phyloP scores from a whole-genome alignment of 169 alveolate genomes.

The Plasmodium yoelii region DNA sequence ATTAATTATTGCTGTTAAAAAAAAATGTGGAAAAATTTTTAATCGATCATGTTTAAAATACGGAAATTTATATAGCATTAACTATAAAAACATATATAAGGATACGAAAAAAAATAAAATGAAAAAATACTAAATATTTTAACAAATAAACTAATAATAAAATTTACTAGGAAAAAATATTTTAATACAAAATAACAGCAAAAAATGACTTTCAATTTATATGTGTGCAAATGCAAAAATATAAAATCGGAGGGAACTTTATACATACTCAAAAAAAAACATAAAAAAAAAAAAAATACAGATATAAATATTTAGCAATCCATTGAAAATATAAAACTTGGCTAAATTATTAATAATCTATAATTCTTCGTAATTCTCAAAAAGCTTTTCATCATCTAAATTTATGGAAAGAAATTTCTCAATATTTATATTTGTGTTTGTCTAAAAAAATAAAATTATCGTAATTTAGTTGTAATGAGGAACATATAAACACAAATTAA shows the following conservation, averaged over 20 bases:
- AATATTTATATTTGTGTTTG: slow-evolving; percentile 51
- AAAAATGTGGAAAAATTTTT: slow-evolving; percentile 3
- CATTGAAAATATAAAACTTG: background rate
- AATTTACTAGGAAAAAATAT: background rate
- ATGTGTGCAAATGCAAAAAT: slow-evolving; percentile 4
- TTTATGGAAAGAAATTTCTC: slow-evolving; percentile 31
- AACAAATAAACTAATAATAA: background rate
- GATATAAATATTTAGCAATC: background rate
- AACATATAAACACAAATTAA: no score
- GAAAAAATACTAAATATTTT: no score
- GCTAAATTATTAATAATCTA: slow-evolving; percentile 2
- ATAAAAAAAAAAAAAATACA: slow-evolving; percentile 8
- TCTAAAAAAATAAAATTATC: slow-evolving; percentile 46
- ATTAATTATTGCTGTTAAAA: slow-evolving; percentile 20
- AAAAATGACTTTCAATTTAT: background rate
- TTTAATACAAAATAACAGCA: background rate
- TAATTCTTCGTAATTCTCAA: slow-evolving; percentile 72
- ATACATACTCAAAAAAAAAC: background rate
- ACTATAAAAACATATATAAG: background rate
- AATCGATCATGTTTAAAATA: background rate
- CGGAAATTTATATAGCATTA: background rate
- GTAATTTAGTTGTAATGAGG: no score
- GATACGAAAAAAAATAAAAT: no score
- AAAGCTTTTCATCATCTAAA: slow-evolving; percentile 75
- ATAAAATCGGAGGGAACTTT: background rate